Evolutionary conservation across 371 early-diverging fungal genomes (phyloP).

Genomic region (Circinella minor): DNA sequence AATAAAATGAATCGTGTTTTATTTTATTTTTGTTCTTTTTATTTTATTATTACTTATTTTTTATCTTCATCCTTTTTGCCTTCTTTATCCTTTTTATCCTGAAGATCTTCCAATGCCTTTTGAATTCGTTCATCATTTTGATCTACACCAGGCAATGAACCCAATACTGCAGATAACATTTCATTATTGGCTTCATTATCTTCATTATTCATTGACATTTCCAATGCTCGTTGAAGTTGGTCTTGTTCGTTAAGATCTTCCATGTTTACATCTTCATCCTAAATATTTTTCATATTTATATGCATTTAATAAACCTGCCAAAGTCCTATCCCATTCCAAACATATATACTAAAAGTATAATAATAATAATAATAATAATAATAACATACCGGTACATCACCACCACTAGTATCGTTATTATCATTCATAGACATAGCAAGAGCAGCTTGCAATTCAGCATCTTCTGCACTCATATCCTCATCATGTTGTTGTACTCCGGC

Average conservation of each 20-base stretch:
- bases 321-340: too few species aligned
- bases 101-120: slow-evolving; percentile 64
- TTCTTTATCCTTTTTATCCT: slow-evolving; percentile 51
- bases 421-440: slow-evolving; percentile 71
- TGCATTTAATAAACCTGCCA: too few species aligned
- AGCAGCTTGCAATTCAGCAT: slow-evolving; percentile 48
- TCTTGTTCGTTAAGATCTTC: slow-evolving; percentile 87
- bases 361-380: too few species aligned
- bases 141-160: slow-evolving; percentile 87
- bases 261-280: slow-evolving; percentile 68
- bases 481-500: slow-evolving; percentile 32
- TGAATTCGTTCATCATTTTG: slow-evolving; percentile 88
- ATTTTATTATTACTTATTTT: slow-evolving; percentile 11
- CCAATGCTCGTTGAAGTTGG: slow-evolving; percentile 84
- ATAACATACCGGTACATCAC: slow-evolving; percentile 11
- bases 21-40: too few species aligned
- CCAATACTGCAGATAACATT: slow-evolving; percentile 74
- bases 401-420: slow-evolving; percentile 17
- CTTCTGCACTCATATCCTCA: slow-evolving; percentile 34
- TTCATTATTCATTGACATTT: slow-evolving; percentile 80
- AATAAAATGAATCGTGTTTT: too few species aligned
- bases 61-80: slow-evolving; percentile 53
- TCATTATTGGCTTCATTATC: slow-evolving; percentile 41
- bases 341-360: too few species aligned
- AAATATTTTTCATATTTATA: neutral